Conservation (phyloP, 2,329 filamentous ascomycete species). For the Stemphylium vesicarium region DNA sequence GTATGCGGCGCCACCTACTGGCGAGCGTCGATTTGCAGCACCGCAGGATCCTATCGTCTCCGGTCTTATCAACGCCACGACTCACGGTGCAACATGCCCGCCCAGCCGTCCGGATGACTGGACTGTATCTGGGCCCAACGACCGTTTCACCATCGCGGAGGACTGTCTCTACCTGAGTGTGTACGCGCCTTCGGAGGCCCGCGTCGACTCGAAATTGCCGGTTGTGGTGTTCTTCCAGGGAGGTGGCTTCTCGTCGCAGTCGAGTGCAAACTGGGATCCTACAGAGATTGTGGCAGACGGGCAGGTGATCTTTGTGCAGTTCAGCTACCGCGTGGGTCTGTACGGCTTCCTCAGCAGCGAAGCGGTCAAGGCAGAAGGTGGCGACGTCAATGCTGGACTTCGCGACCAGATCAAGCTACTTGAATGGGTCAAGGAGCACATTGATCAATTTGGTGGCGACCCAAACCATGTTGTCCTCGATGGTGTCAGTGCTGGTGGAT, state of each 20-base stretch:
- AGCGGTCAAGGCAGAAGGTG: slow-evolving; percentile 55
- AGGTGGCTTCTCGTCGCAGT: slow-evolving; percentile 56
- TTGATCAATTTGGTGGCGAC: slow-evolving; percentile 71
- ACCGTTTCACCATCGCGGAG: slow-evolving; percentile 53
- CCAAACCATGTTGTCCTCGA: slow-evolving; percentile 71
- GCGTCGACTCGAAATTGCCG: slow-evolving; percentile 61
- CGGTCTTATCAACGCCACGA: slow-evolving; percentile 21
- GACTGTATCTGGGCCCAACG: slow-evolving; percentile 16
- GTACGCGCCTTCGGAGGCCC: slow-evolving; percentile 64
- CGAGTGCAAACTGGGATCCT: slow-evolving; percentile 62
- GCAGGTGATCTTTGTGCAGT: slow-evolving; percentile 71
- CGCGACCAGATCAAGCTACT: slow-evolving; percentile 73
- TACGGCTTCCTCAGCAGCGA: slow-evolving; percentile 73
- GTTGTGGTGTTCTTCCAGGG: slow-evolving; percentile 67
- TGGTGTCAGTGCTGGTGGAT: slow-evolving; percentile 71
- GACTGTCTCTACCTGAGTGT: slow-evolving; percentile 75
- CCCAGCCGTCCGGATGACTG: slow-evolving; percentile 29
- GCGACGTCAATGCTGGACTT: slow-evolving; percentile 71
- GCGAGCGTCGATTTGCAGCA: slow-evolving; percentile 68
- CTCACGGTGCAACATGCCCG: slow-evolving; percentile 48
- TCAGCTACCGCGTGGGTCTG: slow-evolving; percentile 78
- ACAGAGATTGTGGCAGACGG: slow-evolving; percentile 66
- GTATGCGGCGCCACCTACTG: slow-evolving; percentile 73
- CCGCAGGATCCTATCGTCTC: slow-evolving; percentile 55
- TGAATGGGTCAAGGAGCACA: slow-evolving; percentile 72